Evolutionary conservation across 2,329 filamentous ascomycete species (phyloP).

Genomic region (Colletotrichum phormii): DNA sequence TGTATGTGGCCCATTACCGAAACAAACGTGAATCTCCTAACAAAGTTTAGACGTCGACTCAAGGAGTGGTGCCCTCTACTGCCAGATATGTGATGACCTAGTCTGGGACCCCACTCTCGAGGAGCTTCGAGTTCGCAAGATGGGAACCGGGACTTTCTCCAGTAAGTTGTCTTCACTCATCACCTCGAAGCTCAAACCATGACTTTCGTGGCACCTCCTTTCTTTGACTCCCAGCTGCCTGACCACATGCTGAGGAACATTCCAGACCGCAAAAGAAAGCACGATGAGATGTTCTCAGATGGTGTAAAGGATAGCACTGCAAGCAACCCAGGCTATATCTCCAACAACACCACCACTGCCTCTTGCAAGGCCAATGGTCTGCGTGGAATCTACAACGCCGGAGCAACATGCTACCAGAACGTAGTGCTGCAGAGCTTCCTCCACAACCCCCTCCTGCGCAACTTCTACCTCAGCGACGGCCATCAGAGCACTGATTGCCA

Average conservation of each 20-base stretch:
- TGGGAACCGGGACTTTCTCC: constrained; percentile 73
- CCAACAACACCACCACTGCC: constrained; percentile 80
- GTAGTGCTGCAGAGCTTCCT: constrained; percentile 94
- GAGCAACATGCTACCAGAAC: constrained; percentile 98
- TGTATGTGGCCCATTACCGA: constrained; percentile 61
- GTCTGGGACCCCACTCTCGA: constrained; percentile 87
- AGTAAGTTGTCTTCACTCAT: constrained; percentile 56
- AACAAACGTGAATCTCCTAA: constrained; percentile 39
- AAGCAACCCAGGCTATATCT: constrained; percentile 77
- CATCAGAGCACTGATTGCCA: constrained; percentile 83
- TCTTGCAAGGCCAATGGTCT: constrained; percentile 90
- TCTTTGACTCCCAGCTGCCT: background rate
- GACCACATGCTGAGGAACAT: background rate
- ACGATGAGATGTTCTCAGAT: constrained; percentile 76
- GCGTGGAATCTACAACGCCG: constrained; percentile 94
- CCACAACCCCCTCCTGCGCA: constrained; percentile 91
- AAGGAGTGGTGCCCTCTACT: constrained; percentile 79
- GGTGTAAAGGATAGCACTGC: constrained; percentile 64
- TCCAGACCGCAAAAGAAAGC: constrained; percentile 78
- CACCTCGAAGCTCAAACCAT: constrained; percentile 11
- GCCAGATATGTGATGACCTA: constrained; percentile 84
- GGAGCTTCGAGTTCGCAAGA: constrained; percentile 77
- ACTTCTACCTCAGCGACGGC: constrained; percentile 92
- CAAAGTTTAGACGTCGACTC: constrained; percentile 77
- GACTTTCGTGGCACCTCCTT: background rate